These are phyloP conservation scores for Artemisia annua DNA, from an alignment of 129 eudicot species.

Conservation along the genomic window DNA sequence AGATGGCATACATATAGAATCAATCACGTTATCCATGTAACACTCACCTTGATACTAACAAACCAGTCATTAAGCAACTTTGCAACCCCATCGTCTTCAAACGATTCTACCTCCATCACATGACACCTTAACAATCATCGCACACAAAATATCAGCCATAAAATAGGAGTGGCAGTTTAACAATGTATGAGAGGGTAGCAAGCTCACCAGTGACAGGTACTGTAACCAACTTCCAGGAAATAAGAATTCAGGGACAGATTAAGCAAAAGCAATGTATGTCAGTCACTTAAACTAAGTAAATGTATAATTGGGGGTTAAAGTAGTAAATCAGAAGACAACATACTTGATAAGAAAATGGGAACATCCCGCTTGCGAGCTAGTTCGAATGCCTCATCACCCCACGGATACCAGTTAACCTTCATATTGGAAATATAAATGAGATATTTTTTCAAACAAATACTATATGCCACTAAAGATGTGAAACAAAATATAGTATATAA, in stretches of 20 bases:
- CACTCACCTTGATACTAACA: conserved; percentile 86
- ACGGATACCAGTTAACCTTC: conserved; percentile 98
- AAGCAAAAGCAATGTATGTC: conserved; percentile 13
- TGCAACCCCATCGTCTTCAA: conserved; percentile 83
- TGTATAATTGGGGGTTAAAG: neutral
- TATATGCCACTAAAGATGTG: neutral
- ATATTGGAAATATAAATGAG: conserved; percentile 7
- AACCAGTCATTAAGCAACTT: conserved; percentile 88
- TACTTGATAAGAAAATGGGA: conserved; percentile 93
- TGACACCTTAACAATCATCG: conserved; percentile 68
- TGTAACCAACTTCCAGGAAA: conserved; percentile 83
- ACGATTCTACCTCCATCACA: conserved; percentile 99
- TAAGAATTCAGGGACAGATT: conserved; percentile 24
- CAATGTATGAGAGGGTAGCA: neutral
- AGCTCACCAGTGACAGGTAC: conserved; percentile 98
- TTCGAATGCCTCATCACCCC: conserved; percentile 92
- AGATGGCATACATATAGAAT: neutral
- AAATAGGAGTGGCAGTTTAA: neutral
- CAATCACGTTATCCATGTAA: conserved; percentile 2
- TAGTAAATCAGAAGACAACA: conserved; percentile 12
- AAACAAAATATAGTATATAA: neutral
- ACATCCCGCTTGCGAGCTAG: conserved; percentile 88
- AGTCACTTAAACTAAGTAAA: conserved; percentile 13
- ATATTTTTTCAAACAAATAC: conserved; percentile 13
- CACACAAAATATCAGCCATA: conserved; percentile 10